Evolutionary conservation across 768 basidiomycete species (phyloP), one percentile per base, ranked within the genome.

Genomic region (Panellus pusillus): DNA sequence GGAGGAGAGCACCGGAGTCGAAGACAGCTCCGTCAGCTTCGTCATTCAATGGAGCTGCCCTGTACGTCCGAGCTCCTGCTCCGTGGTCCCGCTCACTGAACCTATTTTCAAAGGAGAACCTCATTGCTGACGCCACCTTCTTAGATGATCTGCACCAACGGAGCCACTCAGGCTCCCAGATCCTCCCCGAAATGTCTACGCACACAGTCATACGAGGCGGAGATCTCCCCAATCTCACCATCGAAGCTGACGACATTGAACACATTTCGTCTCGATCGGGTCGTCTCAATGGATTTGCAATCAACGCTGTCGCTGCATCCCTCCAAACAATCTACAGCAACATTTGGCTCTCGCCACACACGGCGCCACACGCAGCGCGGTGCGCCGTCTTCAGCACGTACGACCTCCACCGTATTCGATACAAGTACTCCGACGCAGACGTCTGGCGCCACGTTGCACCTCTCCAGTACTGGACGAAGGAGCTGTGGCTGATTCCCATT

Each of bases 401-500:
- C 29, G 63, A 66, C 27, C 55, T 70, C 3, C 19, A 27, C 1
- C 47, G 57, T 9, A 46, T 63, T 11, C 59, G 50, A 0, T 62
- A 63, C 52, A 55, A 61, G 7, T 44, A 44, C 5, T 9, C 50
- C 1, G 62, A 66, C 36, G 15, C 32, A 0, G 52, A 61, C 0
- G 20, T 73, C 0, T 73, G 70, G 70, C 39, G 51, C 51, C 54
- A 1, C 27, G 24, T 35, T 12, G 36, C 20, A 2, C 41, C 24
- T 1, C 56, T 54, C 0, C 32, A 50, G 18, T 76, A 65, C 47
- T 74, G 72, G 71, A 9, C 4, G 0, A 70, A 67, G 36, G 38
- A 59, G 19, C 17, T 59, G 0, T 76, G 73, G 73, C 68, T 75
- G 11, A 27, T 76, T 11, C 75, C 72, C 0, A 70, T 75, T 11